Evolutionary conservation across 306 rosid species (phyloP).

Genomic region (Albizia julibrissin): DNA sequence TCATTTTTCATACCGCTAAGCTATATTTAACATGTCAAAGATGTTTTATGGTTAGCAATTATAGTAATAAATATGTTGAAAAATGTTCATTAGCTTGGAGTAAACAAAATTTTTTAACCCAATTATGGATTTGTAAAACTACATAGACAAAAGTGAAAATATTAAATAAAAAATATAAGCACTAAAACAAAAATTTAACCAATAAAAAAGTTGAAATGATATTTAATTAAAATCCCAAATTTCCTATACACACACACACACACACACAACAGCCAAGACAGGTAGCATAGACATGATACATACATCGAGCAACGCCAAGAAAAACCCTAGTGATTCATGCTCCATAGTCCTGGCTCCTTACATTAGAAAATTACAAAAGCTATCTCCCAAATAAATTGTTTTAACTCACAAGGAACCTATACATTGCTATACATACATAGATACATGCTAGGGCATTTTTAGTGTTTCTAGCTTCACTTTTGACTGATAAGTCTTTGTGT

Average conservation of each 20-base stretch:
- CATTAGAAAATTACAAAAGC: not conserved
- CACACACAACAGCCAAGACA: not conserved
- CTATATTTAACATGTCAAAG: not conserved
- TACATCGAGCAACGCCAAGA: not conserved
- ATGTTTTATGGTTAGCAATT: not conserved
- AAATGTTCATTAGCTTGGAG: not conserved
- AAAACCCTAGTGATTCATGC: not conserved
- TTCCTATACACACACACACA: not conserved
- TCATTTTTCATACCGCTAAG: not conserved
- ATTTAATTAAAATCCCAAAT: not conserved
- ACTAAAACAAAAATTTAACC: not conserved
- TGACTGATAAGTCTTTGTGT: no score
- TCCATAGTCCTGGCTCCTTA: not conserved
- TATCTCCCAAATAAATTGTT: not conserved
- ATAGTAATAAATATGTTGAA: not conserved
- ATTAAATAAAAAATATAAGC: not conserved
- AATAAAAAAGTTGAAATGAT: not conserved
- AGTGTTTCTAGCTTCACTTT: slow-evolving; percentile 17
- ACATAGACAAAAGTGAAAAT: not conserved
- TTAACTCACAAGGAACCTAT: not conserved
- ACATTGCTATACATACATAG: not conserved
- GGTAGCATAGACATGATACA: not conserved
- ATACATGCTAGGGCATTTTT: not conserved
- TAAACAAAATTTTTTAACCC: not conserved
- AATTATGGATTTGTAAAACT: not conserved